Base-by-base conservation (phyloP, 495 filamentous ascomycete species). In the Entonaema liquescens region DNA sequence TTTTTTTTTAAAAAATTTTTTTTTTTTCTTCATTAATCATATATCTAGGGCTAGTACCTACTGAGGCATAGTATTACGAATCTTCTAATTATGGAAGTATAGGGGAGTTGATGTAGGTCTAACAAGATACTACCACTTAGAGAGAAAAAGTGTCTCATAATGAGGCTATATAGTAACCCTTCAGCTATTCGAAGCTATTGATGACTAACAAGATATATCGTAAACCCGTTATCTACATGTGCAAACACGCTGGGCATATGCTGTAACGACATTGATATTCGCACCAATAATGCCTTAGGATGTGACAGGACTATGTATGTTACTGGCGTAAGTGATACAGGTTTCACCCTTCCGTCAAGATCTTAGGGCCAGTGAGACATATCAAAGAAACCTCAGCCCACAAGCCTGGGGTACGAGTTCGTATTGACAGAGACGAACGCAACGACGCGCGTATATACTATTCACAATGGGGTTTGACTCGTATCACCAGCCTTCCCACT, bases 281-380 rank as follows among this genome's bases (percentile, higher is more conserved):
- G 11, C 19, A 7, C 21, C 42, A 13, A 47, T 47, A 13, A 47
- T 47, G 19, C 42, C 42, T 47, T 47, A 47, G 3, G 42, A 19
- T 47, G 42, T 19, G 19, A 47, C 17, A 47, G 42, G 42, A 47
- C 12, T 19, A 47, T 23, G 42, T 19, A 47, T 23, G 42, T 47
- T 47, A 47, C 42, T 47, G 42, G 42, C 19, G 42, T 47, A 23
- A 47, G 42, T 47, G 23, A 47, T 47, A 47, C 42, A 47, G 42
- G 42, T 47, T 47, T 47, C 42, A 47, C 42, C 42, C 42, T 47
- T 47, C 42, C 42, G 42, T 47, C 42, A 21, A 47, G 42, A 9
- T 23, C 17, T 9, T 47, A 47, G 21, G 42, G 15, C 23, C 17
- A 23, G 21, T 47, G 17, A 47, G 42, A 47, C 42, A 47, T 23